Evolutionary conservation across 2,329 filamentous ascomycete genomes (phyloP).

Genomic region (Penicillium sp.): DNA sequence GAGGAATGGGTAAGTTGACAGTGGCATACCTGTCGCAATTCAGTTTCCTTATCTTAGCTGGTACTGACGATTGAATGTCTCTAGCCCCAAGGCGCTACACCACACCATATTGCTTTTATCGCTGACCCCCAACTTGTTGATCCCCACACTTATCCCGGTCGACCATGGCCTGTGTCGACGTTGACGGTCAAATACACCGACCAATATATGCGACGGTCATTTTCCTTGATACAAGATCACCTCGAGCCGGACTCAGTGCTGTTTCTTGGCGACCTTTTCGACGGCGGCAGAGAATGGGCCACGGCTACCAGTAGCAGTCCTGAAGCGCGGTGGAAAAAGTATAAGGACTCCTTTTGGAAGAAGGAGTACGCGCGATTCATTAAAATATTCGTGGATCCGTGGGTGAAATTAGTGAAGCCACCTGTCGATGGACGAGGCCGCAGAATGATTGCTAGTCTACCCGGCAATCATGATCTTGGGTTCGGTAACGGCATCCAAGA

Average conservation of each 20-base stretch:
- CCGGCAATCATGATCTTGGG: conserved; percentile 92
- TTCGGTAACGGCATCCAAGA: conserved; percentile 83
- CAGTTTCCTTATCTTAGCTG: not conserved
- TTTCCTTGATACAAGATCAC: conserved; percentile 69
- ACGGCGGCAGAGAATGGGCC: conserved; percentile 93
- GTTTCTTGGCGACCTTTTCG: conserved; percentile 92
- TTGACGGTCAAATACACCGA: conserved; percentile 75
- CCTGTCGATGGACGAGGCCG: conserved; percentile 64
- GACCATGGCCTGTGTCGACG: conserved; percentile 68
- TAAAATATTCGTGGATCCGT: conserved; percentile 75
- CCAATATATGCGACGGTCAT: conserved; percentile 82
- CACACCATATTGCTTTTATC: conserved; percentile 80
- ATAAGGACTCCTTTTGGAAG: conserved; percentile 81
- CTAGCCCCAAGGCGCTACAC: conserved; percentile 72
- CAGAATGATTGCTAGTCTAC: conserved; percentile 79
- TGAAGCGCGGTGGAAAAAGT: conserved; percentile 69
- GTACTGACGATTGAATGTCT: conserved; percentile 7
- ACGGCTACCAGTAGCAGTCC: conserved; percentile 61
- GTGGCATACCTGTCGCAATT: not conserved
- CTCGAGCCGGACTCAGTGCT: conserved; percentile 83
- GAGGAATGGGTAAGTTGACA: conserved; percentile 74
- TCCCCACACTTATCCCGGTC: conserved; percentile 88
- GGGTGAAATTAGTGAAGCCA: conserved; percentile 56
- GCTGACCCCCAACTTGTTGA: conserved; percentile 92
- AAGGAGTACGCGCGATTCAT: conserved; percentile 81